Conservation (phyloP, 2,329 filamentous ascomycete species). For the Pezicula neosporulosa region DNA sequence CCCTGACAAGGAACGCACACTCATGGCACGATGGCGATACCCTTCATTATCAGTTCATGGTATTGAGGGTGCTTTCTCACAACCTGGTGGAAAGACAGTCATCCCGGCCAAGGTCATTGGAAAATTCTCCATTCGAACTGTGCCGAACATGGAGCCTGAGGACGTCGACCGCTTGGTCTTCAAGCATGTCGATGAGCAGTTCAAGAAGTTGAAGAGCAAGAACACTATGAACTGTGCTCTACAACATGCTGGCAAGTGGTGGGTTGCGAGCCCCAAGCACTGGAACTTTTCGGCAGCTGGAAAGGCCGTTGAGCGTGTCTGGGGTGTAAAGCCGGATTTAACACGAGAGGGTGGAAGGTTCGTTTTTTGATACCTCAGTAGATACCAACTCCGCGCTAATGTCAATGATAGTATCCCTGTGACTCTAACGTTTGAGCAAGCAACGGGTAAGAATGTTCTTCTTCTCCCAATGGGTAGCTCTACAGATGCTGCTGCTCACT, state of each 20-base stretch:
- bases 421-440: conserved; percentile 94
- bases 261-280: conserved; percentile 95
- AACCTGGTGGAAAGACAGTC: conserved; percentile 93
- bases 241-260: conserved; percentile 96
- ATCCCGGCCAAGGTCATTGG: conserved; percentile 97
- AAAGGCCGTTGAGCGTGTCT: conserved; percentile 96
- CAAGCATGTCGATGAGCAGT: conserved; percentile 79
- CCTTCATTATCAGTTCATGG: conserved; percentile 94
- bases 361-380: conserved; percentile 24
- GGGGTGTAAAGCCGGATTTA: conserved; percentile 89
- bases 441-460: conserved; percentile 95
- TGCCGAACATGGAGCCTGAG: conserved; percentile 94
- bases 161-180: conserved; percentile 83
- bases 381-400: conserved; percentile 2
- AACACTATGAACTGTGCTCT: conserved; percentile 81
- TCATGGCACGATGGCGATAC: conserved; percentile 96
- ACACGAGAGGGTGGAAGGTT: conserved; percentile 91
- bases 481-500: conserved; percentile 93
- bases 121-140: conserved; percentile 97
- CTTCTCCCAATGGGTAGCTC: conserved; percentile 96
- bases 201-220: conserved; percentile 85
- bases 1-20: conserved; percentile 82
- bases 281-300: conserved; percentile 96
- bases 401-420: conserved; percentile 73
- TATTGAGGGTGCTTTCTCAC: conserved; percentile 90